Evolutionary conservation across 768 basidiomycete genomes (phyloP).

Genomic region (Pleurotus ostreatus): DNA sequence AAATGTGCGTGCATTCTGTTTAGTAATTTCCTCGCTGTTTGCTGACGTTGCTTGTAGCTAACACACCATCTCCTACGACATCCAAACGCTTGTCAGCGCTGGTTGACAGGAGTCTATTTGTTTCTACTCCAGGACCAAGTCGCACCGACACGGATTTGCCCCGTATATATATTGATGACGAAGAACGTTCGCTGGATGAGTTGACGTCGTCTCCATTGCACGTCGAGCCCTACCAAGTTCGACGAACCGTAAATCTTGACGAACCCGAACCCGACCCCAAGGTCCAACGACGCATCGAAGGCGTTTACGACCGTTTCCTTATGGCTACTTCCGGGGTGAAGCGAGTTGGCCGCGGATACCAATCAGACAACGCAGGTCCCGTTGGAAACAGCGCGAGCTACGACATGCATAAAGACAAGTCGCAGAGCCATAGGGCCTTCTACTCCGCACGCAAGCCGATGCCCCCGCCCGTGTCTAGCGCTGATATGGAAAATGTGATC

Average conservation of each 20-base stretch:
- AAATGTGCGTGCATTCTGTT: conserved; percentile 41
- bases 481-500: conserved; percentile 44
- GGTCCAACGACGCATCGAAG: conserved; percentile 58
- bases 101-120: conserved; percentile 65
- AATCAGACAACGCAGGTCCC: conserved; percentile 58
- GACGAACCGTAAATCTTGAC: conserved; percentile 33
- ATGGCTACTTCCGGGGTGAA: conserved; percentile 82
- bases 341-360: conserved; percentile 76
- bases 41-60: conserved; percentile 9
- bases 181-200: conserved; percentile 43
- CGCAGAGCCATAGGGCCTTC: conserved; percentile 42
- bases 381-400: conserved; percentile 28
- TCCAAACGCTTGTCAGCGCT: conserved; percentile 61
- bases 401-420: conserved; percentile 19
- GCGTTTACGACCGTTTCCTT: conserved; percentile 77
- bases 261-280: conserved; percentile 47
- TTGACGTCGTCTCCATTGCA: conserved; percentile 57
- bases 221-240: conserved; percentile 61
- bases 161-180: conserved; percentile 22
- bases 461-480: conserved; percentile 73
- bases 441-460: conserved; percentile 48
- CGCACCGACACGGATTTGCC: conserved; percentile 32
- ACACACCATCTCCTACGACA: conserved; percentile 35
- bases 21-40: neutral
- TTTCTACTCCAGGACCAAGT: conserved; percentile 45